Evolutionary conservation across 208 protist genomes (phyloP), one percentile per base, ranked within the genome.

Genomic region (Trypanosoma grayi): DNA sequence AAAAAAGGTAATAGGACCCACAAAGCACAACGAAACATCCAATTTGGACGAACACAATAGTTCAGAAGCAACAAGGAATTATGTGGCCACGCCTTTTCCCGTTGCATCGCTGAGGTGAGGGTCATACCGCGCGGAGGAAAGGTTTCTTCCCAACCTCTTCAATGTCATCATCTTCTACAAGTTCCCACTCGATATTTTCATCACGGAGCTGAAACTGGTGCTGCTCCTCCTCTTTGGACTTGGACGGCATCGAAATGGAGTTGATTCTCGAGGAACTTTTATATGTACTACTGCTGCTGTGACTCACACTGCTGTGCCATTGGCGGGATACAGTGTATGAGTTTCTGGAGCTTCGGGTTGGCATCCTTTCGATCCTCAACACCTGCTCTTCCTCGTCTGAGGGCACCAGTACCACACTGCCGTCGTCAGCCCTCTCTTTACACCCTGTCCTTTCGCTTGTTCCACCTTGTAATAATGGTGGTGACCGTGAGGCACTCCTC

Each of bases 371-470:
- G 16, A 43, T 22, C 31, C 20, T 1, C 20, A 7, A 36, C 22
- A 10, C 14, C 37, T 46, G 52, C 9, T 77, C 64, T 27, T 77
- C 65, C 10, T 59, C 57, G 60, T 73, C 71, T 16, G 71, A 73
- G 48, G 64, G 48, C 30, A 77, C 71, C 14, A 77, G 54, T n/a
- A n/a, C n/a, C 24, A 73, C 50, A 14, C 66, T 51, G 27, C 51
- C 73, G 27, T 65, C 14, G 24, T 36, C 46, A 16, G 50, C 40
- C 24, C 43, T 60, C 4, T 25, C 41, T 30, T 24, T 44, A 53
- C 11, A 41, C 43, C 27, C 4, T 24, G 51, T 43, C 11, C 43
- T 44, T 5, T 27, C 52, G 2, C 14, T 37, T 40, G 8, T 31
- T 43, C 58, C 58, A 22, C 51, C 48, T 11, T 53, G n/a, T 37